phyloP scores from a whole-genome alignment of 352 stramenopile genomes.

The Globisporangium echinulatum region DNA sequence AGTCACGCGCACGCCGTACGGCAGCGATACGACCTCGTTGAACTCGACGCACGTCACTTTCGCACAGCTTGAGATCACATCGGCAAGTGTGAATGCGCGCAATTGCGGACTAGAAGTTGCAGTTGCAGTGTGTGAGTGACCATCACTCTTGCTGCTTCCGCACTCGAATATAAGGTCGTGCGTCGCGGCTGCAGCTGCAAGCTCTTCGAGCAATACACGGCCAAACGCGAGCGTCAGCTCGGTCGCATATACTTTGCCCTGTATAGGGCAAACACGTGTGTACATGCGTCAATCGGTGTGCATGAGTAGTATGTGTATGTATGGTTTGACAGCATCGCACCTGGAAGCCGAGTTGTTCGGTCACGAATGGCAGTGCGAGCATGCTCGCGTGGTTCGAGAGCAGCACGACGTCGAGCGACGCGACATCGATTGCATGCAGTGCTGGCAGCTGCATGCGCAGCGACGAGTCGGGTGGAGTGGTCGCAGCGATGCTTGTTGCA shows the following conservation, averaged over 20 bases:
- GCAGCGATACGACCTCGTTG: slow-evolving; percentile 40
- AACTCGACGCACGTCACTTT: slow-evolving; percentile 56
- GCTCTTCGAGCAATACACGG: slow-evolving; percentile 61
- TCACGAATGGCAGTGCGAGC: slow-evolving; percentile 72
- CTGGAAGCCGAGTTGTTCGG: slow-evolving; percentile 65
- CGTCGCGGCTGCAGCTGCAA: slow-evolving; percentile 19
- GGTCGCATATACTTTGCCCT: slow-evolving; percentile 65
- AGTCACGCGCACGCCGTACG: slow-evolving; percentile 68
- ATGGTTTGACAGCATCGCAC: slow-evolving; percentile 6
- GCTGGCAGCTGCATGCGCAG: slow-evolving; percentile 30
- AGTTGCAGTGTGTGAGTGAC: too few species aligned
- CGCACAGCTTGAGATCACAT: slow-evolving; percentile 37
- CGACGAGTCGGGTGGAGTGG: not conserved
- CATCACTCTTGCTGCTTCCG: too few species aligned
- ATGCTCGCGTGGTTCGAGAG: slow-evolving; percentile 69
- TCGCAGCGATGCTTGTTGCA: not conserved
- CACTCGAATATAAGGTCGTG: slow-evolving; percentile 15
- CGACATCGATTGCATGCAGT: slow-evolving; percentile 44
- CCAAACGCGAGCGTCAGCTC: slow-evolving; percentile 65
- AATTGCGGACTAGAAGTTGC: not conserved
- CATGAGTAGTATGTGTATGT: not conserved
- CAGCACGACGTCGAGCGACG: slow-evolving; percentile 62
- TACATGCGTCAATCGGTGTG: not conserved
- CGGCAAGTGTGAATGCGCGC: slow-evolving; percentile 27
- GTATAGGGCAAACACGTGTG: not conserved